Conservation (phyloP, 2,329 filamentous ascomycete species). For the Fusarium papillatum region DNA sequence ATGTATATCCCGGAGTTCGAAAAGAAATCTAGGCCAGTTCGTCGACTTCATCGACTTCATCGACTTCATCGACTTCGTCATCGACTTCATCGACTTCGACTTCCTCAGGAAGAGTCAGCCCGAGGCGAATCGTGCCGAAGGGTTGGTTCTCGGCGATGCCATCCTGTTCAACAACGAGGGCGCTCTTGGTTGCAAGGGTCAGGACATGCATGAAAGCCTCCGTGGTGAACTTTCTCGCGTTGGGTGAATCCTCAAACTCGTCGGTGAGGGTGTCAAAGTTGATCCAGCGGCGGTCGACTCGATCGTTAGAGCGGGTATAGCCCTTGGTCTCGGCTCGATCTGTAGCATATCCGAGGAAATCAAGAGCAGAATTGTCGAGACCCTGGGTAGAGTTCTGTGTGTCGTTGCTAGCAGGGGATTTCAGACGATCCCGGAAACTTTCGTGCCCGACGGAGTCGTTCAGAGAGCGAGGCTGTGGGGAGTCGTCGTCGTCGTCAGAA, state of each 20-base stretch:
- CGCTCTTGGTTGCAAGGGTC: slow-evolving; percentile 75
- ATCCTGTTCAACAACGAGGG: slow-evolving; percentile 74
- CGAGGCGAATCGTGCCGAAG: slow-evolving; percentile 63
- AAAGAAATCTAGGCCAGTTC: slow-evolving; percentile 30
- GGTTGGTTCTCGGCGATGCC: slow-evolving; percentile 49
- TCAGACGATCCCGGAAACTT: slow-evolving; percentile 27
- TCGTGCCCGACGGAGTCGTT: slow-evolving; percentile 49
- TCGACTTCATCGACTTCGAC: neutral
- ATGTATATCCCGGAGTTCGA: neutral
- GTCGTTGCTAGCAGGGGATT: slow-evolving; percentile 38
- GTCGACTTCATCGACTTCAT: slow-evolving; percentile 6
- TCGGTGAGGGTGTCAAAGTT: slow-evolving; percentile 79
- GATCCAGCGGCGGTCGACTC: slow-evolving; percentile 61
- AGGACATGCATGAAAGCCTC: slow-evolving; percentile 85
- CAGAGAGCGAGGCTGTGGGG: slow-evolving; percentile 44
- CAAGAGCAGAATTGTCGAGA: slow-evolving; percentile 60
- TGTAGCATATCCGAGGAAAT: slow-evolving; percentile 61
- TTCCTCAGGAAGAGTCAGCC: slow-evolving; percentile 46
- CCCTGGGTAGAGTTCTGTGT: slow-evolving; percentile 50
- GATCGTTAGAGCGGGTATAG: slow-evolving; percentile 48
- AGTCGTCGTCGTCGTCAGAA: slow-evolving; percentile 47
- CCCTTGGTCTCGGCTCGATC: slow-evolving; percentile 51
- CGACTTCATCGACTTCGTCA: no score
- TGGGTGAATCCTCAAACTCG: slow-evolving; percentile 72
- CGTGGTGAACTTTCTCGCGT: slow-evolving; percentile 74